Base-by-base conservation (phyloP, 106 monocot species). In the Amphibolis antarctica region DNA sequence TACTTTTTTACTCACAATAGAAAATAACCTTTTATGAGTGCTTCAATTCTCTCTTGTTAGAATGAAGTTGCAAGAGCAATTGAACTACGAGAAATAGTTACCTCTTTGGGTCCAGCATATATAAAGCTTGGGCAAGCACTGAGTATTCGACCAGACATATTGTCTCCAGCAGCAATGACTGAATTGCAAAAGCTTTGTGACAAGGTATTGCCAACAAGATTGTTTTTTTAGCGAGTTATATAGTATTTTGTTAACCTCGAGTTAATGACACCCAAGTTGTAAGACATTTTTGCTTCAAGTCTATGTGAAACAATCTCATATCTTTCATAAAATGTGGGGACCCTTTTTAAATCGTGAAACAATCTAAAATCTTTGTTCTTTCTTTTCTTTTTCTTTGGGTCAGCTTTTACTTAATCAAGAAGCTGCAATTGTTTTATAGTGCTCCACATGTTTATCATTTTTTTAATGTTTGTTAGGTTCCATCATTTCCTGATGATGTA, bases 101-200 rank as follows among this genome's bases (percentile, higher is more conserved):
- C 98, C 51, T 91, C 98, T 48, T 71, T 98, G 66, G 98, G 98
- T 53, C 98, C 98, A 69, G 98, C 98, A 62, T 98, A 98, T 71
- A 98, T 98, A 59, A 98, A 98, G 62, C 98, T 98, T 61, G 98
- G 98, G 54, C 98, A 98, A 73, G 90, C 98, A 44, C 67, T 98
- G 68, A 98, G 98, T 66, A 98, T 90, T 60, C 81, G 91, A 7
- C 98, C 98, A 67, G 98, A 98, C 59, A 91, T 98, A 72, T 81
- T 98, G 65, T 98, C 98, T 57, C 98, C 98, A 62, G 80, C 91
- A 52, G 98, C 98, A 64, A 98, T 98, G 91, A 86, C 85, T 62
- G 91, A 98, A 72, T 77, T 98, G 69, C 98, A 98, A 69, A 98
- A 98, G 66, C 80, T 98, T 18, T 98, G 98, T 73, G 91, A 98